Evolutionary conservation across 2,329 filamentous ascomycete genomes (phyloP).

Genomic region (Diaporthe ampelina): DNA sequence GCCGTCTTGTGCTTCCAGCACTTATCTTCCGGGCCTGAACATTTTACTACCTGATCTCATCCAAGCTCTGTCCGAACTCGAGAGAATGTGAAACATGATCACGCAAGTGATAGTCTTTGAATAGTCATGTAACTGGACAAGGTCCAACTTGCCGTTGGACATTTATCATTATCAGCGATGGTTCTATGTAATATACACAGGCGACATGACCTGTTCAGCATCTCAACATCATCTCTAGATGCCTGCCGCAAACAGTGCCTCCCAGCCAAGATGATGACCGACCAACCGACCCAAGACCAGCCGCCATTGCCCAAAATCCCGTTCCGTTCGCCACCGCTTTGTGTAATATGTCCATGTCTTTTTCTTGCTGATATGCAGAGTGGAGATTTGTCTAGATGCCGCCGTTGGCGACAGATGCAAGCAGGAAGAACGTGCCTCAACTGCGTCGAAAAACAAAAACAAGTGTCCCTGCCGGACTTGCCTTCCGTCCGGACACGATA

Average conservation of each 20-base stretch:
- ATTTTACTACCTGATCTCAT: background rate
- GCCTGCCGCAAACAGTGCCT: slow-evolving; percentile 9
- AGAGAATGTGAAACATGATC: background rate
- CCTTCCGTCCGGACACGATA: background rate
- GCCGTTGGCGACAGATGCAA: slow-evolving; percentile 16
- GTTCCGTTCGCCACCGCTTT: slow-evolving; percentile 27
- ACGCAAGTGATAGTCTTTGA: background rate
- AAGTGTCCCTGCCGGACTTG: background rate
- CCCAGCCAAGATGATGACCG: slow-evolving; percentile 29
- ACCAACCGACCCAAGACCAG: slow-evolving; percentile 18
- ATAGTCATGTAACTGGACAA: background rate
- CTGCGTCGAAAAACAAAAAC: slow-evolving; percentile 44
- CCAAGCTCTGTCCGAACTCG: background rate
- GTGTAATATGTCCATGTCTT: slow-evolving; percentile 37
- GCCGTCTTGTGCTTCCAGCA: background rate
- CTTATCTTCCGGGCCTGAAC: background rate
- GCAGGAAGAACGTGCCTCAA: slow-evolving; percentile 39
- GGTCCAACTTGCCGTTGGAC: background rate
- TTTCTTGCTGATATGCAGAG: slow-evolving; percentile 56
- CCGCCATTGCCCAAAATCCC: slow-evolving; percentile 12
- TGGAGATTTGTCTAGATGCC: slow-evolving; percentile 64
- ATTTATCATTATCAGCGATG: slow-evolving; percentile 14
- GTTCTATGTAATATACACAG: slow-evolving; percentile 23
- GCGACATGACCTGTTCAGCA: background rate
- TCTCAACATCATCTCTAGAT: slow-evolving; percentile 12